Conservation (phyloP, 306 rosid species). For the Hippophae gyantsensis region DNA sequence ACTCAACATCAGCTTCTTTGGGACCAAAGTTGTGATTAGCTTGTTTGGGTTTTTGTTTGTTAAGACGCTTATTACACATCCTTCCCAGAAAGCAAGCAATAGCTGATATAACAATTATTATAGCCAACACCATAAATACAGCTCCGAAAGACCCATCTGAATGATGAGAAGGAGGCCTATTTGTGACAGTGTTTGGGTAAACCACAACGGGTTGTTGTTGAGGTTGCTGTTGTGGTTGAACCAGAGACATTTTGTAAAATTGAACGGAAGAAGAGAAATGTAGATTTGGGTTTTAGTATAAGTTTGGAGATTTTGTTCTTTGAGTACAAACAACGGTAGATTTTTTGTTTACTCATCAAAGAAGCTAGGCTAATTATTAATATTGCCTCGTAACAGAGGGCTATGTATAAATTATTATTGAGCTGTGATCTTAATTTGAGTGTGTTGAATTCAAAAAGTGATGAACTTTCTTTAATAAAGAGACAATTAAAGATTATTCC, state of each 20-base stretch:
- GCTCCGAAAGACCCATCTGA: constrained; percentile 79
- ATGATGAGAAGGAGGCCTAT: constrained; percentile 43
- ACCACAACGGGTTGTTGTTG: constrained; percentile 44
- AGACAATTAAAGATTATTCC: constrained; percentile 36
- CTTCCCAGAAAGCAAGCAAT: constrained; percentile 74
- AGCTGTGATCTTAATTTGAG: constrained; percentile 4
- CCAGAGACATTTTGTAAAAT: constrained; percentile 33
- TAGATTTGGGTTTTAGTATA: constrained; percentile 19
- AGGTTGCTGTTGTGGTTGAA: constrained; percentile 26
- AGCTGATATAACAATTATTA: constrained; percentile 54
- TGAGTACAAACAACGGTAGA: constrained; percentile 47
- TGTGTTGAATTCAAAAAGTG: constrained; percentile 26
- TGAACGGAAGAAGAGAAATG: constrained; percentile 1
- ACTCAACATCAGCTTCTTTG: constrained; percentile 40
- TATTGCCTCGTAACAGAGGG: constrained; percentile 15
- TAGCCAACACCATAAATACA: constrained; percentile 74
- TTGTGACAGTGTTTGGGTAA: constrained; percentile 47
- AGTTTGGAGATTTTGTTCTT: constrained; percentile 31
- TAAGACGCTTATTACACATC: constrained; percentile 46
- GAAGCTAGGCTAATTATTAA: constrained; percentile 30
- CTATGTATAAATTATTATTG: constrained; percentile 24
- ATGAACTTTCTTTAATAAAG: constrained; percentile 57
- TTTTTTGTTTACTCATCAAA: constrained; percentile 24
- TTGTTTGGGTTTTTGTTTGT: constrained; percentile 30
- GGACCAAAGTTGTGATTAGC: constrained; percentile 25